Evolutionary conservation across 371 early-diverging fungal genomes (phyloP).

Genomic region (Apophysomyces trapeziformis): DNA sequence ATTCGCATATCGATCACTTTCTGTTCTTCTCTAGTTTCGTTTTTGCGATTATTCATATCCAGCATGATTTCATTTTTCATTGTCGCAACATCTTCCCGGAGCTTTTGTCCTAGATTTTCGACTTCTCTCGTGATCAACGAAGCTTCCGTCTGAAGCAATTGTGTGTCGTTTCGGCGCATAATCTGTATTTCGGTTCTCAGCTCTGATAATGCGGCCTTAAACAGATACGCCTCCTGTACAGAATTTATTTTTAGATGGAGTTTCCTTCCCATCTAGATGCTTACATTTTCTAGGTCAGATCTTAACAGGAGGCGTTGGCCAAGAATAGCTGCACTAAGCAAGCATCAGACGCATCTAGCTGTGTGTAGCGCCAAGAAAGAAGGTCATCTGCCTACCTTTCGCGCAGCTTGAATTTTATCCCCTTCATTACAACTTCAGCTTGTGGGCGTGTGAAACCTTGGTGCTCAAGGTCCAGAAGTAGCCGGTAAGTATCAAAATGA

Average conservation of each 20-base stretch:
- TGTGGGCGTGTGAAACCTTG: conserved; percentile 72
- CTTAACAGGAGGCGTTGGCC: conserved; percentile 26
- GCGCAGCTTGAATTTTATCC: conserved; percentile 67
- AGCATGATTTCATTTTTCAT: conserved; percentile 87
- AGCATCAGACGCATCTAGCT: not conserved
- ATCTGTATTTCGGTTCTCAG: conserved; percentile 88
- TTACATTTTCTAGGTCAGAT: conserved; percentile 61
- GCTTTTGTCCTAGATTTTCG: conserved; percentile 72
- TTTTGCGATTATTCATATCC: conserved; percentile 89
- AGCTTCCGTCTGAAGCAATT: conserved; percentile 73
- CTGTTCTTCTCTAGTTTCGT: conserved; percentile 81
- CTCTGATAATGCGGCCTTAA: conserved; percentile 80
- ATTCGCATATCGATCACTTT: conserved; percentile 82
- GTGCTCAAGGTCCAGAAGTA: conserved; percentile 64
- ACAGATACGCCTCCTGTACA: conserved; percentile 67
- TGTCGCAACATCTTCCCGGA: conserved; percentile 76
- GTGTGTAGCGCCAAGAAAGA: conserved; percentile 16
- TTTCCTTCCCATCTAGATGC: not conserved
- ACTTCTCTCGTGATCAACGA: conserved; percentile 81
- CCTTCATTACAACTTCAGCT: conserved; percentile 75
- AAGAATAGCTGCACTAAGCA: conserved; percentile 24
- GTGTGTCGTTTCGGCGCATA: conserved; percentile 85
- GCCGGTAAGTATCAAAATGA: conserved; percentile 73
- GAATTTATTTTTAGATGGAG: not conserved
- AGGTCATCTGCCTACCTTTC: conserved; percentile 39